These are phyloP conservation scores for Senna tora DNA, from an alignment of 306 rosid genomes.

Conservation along the genomic window DNA sequence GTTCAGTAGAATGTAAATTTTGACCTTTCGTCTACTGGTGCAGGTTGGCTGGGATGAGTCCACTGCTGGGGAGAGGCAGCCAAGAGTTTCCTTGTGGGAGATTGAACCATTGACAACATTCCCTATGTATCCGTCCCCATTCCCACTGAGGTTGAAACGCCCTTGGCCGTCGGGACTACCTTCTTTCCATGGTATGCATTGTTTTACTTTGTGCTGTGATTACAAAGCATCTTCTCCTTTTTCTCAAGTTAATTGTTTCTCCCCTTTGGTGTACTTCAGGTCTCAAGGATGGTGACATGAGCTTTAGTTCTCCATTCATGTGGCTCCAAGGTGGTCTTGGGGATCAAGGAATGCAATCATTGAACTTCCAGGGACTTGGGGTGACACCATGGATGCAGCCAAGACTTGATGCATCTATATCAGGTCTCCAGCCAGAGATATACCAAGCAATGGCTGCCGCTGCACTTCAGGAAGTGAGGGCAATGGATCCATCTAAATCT, in stretches of 20 bases:
- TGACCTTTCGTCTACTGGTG: slow-evolving; percentile 33
- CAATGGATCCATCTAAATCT: slow-evolving; percentile 62
- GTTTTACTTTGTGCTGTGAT: slow-evolving; percentile 20
- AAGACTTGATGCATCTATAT: slow-evolving; percentile 68
- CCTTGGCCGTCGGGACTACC: slow-evolving; percentile 94
- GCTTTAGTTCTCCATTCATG: slow-evolving; percentile 65
- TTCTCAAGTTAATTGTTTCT: not conserved
- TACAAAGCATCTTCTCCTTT: slow-evolving; percentile 4
- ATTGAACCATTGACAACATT: slow-evolving; percentile 91
- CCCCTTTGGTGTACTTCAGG: slow-evolving; percentile 51
- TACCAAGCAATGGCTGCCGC: slow-evolving; percentile 89
- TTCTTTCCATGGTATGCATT: slow-evolving; percentile 62
- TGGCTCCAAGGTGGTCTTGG: slow-evolving; percentile 80
- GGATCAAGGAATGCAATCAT: slow-evolving; percentile 76
- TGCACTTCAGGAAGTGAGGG: slow-evolving; percentile 85
- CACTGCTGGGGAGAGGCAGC: slow-evolving; percentile 91
- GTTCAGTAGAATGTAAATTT: slow-evolving; percentile 18
- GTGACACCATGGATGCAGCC: slow-evolving; percentile 91
- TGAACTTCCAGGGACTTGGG: slow-evolving; percentile 80
- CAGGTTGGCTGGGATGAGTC: slow-evolving; percentile 99
- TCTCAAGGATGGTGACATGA: slow-evolving; percentile 72
- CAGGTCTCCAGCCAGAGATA: slow-evolving; percentile 75
- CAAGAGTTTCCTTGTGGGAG: slow-evolving; percentile 93
- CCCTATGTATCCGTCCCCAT: slow-evolving; percentile 90
- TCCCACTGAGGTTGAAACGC: slow-evolving; percentile 81